Evolutionary conservation across 1,284 basidiomycete species (phyloP).

Genomic region (Ceratobasidium sp.): DNA sequence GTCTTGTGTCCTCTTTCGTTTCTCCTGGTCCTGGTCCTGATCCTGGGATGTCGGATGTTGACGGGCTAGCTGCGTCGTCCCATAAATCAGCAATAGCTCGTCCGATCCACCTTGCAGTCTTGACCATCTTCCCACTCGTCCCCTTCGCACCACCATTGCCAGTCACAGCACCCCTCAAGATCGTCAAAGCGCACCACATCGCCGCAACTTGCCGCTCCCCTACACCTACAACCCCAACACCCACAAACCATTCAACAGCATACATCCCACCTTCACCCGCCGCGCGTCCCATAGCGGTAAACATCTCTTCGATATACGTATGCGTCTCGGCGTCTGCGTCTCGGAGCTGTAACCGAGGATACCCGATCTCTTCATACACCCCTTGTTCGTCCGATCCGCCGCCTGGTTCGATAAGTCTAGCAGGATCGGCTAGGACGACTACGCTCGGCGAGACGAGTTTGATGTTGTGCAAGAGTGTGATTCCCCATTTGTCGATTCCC

Average conservation of each 20-base stretch:
- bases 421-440: conserved; percentile 55
- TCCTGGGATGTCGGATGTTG: conserved; percentile 42
- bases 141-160: too few species aligned
- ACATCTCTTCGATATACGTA: conserved; percentile 73
- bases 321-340: conserved; percentile 60
- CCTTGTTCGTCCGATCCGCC: conserved; percentile 3
- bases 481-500: conserved; percentile 90
- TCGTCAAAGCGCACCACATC: conserved; percentile 82
- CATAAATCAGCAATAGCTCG: conserved; percentile 77
- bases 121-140: conserved; percentile 64
- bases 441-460: conserved; percentile 70
- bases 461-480: conserved; percentile 80
- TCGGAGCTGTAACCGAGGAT: conserved; percentile 62
- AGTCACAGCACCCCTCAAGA: conserved; percentile 75
- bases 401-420: conserved; percentile 47
- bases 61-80: conserved; percentile 67
- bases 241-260: conserved; percentile 85
- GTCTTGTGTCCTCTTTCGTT: conserved; percentile 49
- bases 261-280: conserved; percentile 79
- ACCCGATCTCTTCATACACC: conserved; percentile 6
- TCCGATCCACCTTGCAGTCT: conserved; percentile 73
- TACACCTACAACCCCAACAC: conserved; percentile 60
- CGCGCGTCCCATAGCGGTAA: conserved; percentile 73
- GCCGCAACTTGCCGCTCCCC: conserved; percentile 70
- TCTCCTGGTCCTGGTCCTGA: conserved; percentile 37